Evolutionary conservation across 2,329 filamentous ascomycete genomes (phyloP).

Genomic region (Colletotrichum phormii): DNA sequence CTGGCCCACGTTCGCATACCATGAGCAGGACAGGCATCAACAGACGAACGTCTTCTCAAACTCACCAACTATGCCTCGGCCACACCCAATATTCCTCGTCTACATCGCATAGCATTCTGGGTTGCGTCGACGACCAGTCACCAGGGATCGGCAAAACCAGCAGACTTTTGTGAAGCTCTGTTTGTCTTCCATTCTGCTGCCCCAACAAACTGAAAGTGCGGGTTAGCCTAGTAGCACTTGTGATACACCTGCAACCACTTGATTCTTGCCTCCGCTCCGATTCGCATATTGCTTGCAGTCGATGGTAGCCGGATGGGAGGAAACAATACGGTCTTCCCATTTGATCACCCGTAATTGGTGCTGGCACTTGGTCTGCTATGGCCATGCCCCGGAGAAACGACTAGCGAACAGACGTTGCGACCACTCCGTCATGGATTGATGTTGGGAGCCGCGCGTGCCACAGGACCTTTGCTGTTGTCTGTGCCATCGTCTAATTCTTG

Average conservation of each 20-base stretch:
- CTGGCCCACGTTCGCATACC: neutral
- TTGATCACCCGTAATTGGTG: neutral
- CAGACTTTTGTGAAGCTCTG: neutral
- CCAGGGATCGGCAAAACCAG: neutral
- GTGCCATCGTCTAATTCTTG: neutral
- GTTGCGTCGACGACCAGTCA: neutral
- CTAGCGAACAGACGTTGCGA: neutral
- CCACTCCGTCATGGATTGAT: conserved; percentile 1
- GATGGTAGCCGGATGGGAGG: neutral
- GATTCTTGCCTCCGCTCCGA: neutral
- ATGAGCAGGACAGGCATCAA: neutral
- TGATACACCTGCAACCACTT: conserved; percentile 2
- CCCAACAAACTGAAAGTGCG: conserved; percentile 17
- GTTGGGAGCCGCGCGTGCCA: neutral
- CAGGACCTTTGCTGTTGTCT: neutral
- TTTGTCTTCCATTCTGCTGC: neutral
- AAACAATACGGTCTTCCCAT: neutral
- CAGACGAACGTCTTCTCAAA: neutral
- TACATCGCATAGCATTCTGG: neutral
- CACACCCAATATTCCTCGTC: neutral
- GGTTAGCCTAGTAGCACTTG: neutral
- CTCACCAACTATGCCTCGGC: neutral
- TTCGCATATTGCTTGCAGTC: neutral
- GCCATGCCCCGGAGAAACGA: neutral
- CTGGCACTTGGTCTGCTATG: neutral